Conservation (phyloP, 495 filamentous ascomycete species). For the Aspergillus haitiensis region DNA sequence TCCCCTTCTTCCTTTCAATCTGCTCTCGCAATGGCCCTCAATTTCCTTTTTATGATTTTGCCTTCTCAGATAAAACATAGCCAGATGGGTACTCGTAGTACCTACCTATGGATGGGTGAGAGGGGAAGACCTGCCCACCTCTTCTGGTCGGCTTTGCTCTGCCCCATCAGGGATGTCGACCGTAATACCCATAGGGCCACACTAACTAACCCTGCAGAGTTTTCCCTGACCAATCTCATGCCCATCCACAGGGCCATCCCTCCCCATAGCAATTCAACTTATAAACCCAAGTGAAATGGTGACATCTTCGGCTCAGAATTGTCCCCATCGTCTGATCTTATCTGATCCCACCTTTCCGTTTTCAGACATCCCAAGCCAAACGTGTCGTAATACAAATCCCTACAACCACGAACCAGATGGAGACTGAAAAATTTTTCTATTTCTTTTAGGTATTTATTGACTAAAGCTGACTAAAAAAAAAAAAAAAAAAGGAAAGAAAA, state of each 20-base stretch:
- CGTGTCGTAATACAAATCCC: constrained; percentile 15
- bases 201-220: neutral
- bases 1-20: too few relatives aligned
- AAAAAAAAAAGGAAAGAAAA: too few relatives aligned
- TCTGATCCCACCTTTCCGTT: constrained; percentile 27
- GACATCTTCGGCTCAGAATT: constrained; percentile 13
- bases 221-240: constrained; percentile 1
- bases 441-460: too few relatives aligned
- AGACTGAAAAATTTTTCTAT: too few relatives aligned
- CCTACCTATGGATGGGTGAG: too few relatives aligned
- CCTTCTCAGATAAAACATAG: too few relatives aligned
- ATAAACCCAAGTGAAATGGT: neutral
- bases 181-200: neutral
- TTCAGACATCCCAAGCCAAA: constrained; percentile 12
- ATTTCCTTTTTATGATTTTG: too few relatives aligned
- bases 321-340: constrained; percentile 29
- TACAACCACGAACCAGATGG: constrained; percentile 6
- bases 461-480: too few relatives aligned
- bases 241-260: neutral
- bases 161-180: neutral
- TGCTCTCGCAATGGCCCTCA: too few relatives aligned
- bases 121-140: neutral
- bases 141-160: neutral
- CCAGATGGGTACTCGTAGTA: too few relatives aligned
- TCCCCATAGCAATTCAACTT: too few relatives aligned